phyloP scores from a whole-genome alignment of 2,329 filamentous ascomycete species.

The Cytospora piceae region DNA sequence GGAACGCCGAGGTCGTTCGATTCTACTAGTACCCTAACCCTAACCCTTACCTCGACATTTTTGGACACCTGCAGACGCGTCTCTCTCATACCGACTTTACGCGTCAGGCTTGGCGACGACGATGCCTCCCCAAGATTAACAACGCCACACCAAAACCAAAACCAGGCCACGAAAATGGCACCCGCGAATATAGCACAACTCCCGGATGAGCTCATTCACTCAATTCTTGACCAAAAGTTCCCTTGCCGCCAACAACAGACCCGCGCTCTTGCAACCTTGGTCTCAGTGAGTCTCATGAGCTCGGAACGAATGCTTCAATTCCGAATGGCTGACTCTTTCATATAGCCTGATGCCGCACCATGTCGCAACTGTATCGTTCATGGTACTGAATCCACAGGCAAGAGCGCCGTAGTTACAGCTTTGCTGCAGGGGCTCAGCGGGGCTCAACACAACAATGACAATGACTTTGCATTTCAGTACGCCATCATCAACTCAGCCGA shows the following conservation, averaged over 20 bases:
- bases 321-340: slow-evolving; percentile 3
- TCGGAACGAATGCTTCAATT: slow-evolving; percentile 31
- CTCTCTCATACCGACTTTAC: background rate
- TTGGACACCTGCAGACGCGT: background rate
- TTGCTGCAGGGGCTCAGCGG: slow-evolving; percentile 58
- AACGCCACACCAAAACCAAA: background rate
- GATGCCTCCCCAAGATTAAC: background rate
- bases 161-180: background rate
- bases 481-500: slow-evolving; percentile 71
- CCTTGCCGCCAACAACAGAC: slow-evolving; percentile 64
- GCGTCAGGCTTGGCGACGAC: background rate
- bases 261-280: slow-evolving; percentile 58
- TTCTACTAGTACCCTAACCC: background rate
- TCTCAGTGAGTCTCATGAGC: slow-evolving; percentile 47
- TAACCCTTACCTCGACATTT: background rate
- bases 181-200: slow-evolving; percentile 39
- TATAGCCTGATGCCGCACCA: slow-evolving; percentile 66
- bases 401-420: slow-evolving; percentile 70
- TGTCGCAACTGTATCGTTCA: slow-evolving; percentile 78
- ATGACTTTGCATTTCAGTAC: slow-evolving; percentile 60
- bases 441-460: slow-evolving; percentile 48
- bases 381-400: slow-evolving; percentile 85
- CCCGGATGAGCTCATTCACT: slow-evolving; percentile 55
- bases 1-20: too few species aligned
- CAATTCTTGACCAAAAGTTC: slow-evolving; percentile 51